Conservation (phyloP, 2,329 filamentous ascomycete species). For the Westerdykella ornata region DNA sequence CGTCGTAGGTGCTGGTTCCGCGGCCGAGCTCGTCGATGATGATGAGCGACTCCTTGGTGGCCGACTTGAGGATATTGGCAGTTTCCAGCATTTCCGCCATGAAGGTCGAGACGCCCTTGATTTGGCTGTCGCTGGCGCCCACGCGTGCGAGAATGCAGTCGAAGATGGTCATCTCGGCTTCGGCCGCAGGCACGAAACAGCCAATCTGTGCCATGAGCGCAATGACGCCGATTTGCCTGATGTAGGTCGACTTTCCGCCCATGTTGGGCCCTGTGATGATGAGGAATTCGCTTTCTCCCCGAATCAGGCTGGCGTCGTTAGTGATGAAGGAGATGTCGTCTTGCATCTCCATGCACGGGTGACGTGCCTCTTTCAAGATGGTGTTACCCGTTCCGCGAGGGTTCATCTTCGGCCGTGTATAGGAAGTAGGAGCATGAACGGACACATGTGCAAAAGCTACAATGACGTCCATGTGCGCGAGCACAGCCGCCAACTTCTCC, state of each 20-base stretch:
- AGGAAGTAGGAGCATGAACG: conserved; percentile 84
- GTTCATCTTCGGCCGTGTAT: conserved; percentile 87
- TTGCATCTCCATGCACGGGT: conserved; percentile 98
- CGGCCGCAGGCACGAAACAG: conserved; percentile 87
- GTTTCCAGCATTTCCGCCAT: conserved; percentile 99
- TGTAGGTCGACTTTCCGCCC: conserved; percentile 98
- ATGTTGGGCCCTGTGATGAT: conserved; percentile 98
- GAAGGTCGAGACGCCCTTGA: conserved; percentile 96
- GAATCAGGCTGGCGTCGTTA: conserved; percentile 79
- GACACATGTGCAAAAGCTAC: conserved; percentile 89
- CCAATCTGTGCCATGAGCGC: conserved; percentile 96
- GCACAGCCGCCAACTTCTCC: conserved; percentile 77
- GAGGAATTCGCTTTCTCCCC: conserved; percentile 77
- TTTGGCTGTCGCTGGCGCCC: conserved; percentile 89
- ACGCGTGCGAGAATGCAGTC: conserved; percentile 95
- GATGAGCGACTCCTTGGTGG: conserved; percentile 89
- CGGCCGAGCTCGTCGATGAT: conserved; percentile 97
- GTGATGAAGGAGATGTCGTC: conserved; percentile 98
- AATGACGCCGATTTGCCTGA: conserved; percentile 93
- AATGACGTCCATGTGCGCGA: conserved; percentile 92
- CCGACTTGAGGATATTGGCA: conserved; percentile 95
- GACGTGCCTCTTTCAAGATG: conserved; percentile 82
- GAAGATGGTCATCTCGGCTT: conserved; percentile 90
- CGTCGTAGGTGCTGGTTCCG: conserved; percentile 95
- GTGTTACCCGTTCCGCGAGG: conserved; percentile 82